Base-by-base conservation (phyloP, 2,329 filamentous ascomycete genomes). In the Fusarium sp. region DNA sequence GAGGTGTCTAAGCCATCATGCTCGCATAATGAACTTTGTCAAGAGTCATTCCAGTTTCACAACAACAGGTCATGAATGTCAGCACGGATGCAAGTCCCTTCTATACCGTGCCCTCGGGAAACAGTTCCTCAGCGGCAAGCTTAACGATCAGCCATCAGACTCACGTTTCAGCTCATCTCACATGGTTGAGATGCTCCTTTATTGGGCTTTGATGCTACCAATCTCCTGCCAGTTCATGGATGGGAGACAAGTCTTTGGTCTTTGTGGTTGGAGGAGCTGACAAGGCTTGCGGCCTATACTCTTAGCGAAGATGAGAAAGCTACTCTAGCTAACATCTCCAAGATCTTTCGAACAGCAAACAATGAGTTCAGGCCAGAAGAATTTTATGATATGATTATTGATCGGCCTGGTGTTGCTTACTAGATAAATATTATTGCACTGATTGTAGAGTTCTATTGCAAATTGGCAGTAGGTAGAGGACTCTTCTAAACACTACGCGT, bases 361-460 rank as follows among this genome's bases (percentile, higher is more conserved):
- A 22, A 10, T 13, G 18, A 12, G 11, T 26, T 14, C 16, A 28
- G 18, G 13, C 26, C 42, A 14, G 7, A 14, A 22, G 42, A 26
- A 14, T 45, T 45, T 14, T 18, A 26, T 22, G 16, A 26, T 9
- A 16, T 7, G 16, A 45, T 45, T 13, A 30, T 45, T 20, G 26
- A 30, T 2, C 30, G 42, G 42, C 18, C 26, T 45, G 18, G 42
- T 18, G 7, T 26, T 45, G 18, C 14, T 3, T 18, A 22, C 7
- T 28, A 30, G 26, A 45, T 12, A 28, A 5, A 1, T 6, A 28
- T 14, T 8, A 30, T 14, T 20, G 16, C 26, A 28, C 16, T 7
- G 0, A 2, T 14, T 4, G 20, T 38, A 14, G 7, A 22, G 12
- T 2, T 22, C 1, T 14, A 14, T 20, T 8, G 10, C 14, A 16